A percentile compares a stretch with the other conserved stretches of the same genome.
These are phyloP conservation scores for Eucalyptus grandis DNA, from an alignment of 345 rosid species.

Conservation along the genomic window DNA sequence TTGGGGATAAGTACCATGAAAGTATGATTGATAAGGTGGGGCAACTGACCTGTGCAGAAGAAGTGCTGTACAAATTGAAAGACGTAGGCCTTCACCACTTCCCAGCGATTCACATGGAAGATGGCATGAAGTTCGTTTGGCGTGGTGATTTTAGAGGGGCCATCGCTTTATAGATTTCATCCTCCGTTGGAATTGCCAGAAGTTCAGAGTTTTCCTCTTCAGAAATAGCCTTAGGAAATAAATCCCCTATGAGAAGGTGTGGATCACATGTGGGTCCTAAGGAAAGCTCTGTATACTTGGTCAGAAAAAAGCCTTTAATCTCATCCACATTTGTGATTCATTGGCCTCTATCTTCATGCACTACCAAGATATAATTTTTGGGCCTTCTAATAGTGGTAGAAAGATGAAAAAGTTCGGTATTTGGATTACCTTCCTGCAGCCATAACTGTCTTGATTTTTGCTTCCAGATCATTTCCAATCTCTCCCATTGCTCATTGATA, in stretches of 20 bases:
- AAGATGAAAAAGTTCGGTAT: neutral
- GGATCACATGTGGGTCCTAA: too few species aligned
- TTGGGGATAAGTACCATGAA: neutral
- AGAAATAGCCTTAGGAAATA: neutral
- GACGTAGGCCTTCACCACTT: too few species aligned
- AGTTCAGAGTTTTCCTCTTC: neutral
- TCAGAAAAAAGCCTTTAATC: too few species aligned
- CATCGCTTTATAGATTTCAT: neutral
- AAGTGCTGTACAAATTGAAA: neutral
- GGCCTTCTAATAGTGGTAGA: neutral
- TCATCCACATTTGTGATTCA: too few species aligned
- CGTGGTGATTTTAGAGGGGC: neutral
- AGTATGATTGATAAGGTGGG: neutral
- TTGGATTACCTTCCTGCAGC: neutral
- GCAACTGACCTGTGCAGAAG: neutral
- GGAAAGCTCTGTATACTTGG: neutral
- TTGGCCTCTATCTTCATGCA: neutral
- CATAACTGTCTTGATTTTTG: neutral
- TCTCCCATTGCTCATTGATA: neutral
- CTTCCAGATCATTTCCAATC: neutral
- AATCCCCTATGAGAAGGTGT: neutral
- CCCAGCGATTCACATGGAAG: neutral
- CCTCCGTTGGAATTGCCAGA: neutral
- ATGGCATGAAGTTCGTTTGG: too few species aligned
- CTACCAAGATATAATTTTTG: neutral